Evolutionary conservation across 2,329 filamentous ascomycete genomes (phyloP).

Genomic region (Neonectria punicea): DNA sequence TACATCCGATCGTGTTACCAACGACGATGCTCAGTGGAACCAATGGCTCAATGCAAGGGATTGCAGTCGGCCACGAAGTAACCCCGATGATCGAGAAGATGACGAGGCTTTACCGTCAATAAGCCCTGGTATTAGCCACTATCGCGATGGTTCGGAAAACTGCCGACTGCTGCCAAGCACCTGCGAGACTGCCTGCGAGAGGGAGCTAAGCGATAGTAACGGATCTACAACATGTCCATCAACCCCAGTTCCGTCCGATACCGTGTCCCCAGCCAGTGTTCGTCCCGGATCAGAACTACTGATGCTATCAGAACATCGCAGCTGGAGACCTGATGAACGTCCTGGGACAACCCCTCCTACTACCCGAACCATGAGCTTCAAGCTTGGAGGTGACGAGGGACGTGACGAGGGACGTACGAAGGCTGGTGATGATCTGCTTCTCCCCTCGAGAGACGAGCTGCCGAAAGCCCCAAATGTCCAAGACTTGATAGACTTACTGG

Average conservation of each 20-base stretch:
- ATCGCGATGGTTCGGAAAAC: slow-evolving; percentile 25
- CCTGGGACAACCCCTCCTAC: background rate
- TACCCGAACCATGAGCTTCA: background rate
- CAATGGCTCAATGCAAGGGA: slow-evolving; percentile 32
- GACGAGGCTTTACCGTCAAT: slow-evolving; percentile 12
- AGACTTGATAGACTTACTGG: slow-evolving; percentile 37
- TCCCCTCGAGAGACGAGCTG: slow-evolving; percentile 8
- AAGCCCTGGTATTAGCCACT: slow-evolving; percentile 32
- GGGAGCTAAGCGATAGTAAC: background rate
- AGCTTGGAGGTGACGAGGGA: slow-evolving; percentile 3
- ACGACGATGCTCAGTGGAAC: slow-evolving; percentile 38
- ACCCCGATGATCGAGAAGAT: background rate
- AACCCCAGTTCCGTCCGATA: background rate
- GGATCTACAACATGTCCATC: background rate
- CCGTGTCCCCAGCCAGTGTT: background rate
- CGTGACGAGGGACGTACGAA: slow-evolving; percentile 6
- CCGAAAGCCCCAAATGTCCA: slow-evolving; percentile 23
- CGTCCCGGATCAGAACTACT: slow-evolving; percentile 9
- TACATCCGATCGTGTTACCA: slow-evolving; percentile 4
- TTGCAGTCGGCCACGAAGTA: background rate
- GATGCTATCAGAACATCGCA: background rate
- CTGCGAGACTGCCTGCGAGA: background rate
- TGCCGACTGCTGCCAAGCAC: background rate
- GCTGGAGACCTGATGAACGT: background rate
- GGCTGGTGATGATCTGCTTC: slow-evolving; percentile 8